Evolutionary conservation across 2,329 filamentous ascomycete genomes (phyloP).

Genomic region (Colletotrichum ledebouriae): DNA sequence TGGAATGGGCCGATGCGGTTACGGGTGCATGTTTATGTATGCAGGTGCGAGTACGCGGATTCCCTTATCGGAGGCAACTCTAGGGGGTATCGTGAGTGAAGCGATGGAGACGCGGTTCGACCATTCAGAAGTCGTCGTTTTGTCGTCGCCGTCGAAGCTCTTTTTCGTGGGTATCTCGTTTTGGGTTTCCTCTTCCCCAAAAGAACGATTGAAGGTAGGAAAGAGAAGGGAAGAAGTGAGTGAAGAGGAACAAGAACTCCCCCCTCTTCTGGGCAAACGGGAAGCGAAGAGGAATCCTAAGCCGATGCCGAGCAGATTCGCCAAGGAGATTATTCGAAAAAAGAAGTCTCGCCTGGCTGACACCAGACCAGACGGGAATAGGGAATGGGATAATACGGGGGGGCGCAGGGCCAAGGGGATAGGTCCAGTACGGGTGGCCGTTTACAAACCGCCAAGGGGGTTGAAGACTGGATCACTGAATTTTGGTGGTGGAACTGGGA

Average conservation of each 20-base stretch:
- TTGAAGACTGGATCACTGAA: background rate
- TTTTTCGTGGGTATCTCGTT: background rate
- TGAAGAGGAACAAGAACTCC: background rate
- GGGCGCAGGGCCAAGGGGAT: constrained; percentile 15
- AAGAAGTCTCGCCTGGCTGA: background rate
- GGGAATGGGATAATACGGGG: background rate
- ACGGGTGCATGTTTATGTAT: background rate
- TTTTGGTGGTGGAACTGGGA: constrained; percentile 29
- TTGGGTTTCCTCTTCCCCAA: background rate
- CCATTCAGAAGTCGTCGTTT: constrained; percentile 2
- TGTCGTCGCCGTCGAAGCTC: background rate
- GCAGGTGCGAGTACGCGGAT: background rate
- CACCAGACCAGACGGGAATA: constrained; percentile 4
- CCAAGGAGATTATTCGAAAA: constrained; percentile 8
- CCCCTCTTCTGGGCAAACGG: constrained; percentile 4
- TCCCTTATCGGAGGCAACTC: background rate
- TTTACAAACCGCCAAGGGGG: constrained; percentile 29
- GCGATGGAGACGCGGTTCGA: too few relatives aligned
- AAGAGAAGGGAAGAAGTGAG: constrained; percentile 1
- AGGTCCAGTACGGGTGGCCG: background rate
- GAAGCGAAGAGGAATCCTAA: background rate
- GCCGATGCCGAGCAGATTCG: constrained; percentile 22
- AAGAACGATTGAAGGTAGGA: too few relatives aligned
- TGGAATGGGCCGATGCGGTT: background rate
- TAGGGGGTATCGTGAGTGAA: too few relatives aligned